phyloP scores from a whole-genome alignment of 352 stramenopile species.

The Pythium monospermum region DNA sequence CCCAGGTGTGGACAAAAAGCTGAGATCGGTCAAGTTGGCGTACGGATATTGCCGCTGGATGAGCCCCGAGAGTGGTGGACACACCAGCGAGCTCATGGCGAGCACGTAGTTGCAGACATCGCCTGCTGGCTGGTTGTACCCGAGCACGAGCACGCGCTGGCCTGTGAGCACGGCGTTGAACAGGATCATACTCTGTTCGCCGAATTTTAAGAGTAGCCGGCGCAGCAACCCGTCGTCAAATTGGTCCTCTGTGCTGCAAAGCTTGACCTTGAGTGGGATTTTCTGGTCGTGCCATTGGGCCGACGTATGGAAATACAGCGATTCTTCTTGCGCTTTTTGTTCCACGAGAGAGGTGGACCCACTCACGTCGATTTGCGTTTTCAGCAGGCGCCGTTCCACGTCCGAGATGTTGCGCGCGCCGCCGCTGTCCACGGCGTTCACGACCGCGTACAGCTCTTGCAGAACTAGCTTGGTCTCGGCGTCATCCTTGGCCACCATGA shows the following conservation, averaged over 20 bases:
- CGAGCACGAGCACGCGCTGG: slow-evolving; percentile 70
- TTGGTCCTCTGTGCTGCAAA: slow-evolving; percentile 82
- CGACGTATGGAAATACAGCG: slow-evolving; percentile 53
- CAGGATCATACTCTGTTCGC: slow-evolving; percentile 79
- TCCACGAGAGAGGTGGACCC: slow-evolving; percentile 31
- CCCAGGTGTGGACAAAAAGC: slow-evolving; percentile 74
- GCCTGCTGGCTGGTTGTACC: slow-evolving; percentile 76
- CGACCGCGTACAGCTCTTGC: slow-evolving; percentile 51
- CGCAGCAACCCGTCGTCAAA: slow-evolving; percentile 73
- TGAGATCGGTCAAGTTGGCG: slow-evolving; percentile 86
- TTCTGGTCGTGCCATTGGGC: slow-evolving; percentile 54
- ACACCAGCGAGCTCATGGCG: slow-evolving; percentile 78
- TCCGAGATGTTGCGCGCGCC: slow-evolving; percentile 57
- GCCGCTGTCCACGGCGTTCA: slow-evolving; percentile 71
- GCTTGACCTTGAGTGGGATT: slow-evolving; percentile 72
- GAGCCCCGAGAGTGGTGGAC: slow-evolving; percentile 70
- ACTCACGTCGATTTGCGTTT: slow-evolving; percentile 55
- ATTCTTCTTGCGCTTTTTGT: slow-evolving; percentile 33
- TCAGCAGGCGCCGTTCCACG: slow-evolving; percentile 71
- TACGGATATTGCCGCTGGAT: slow-evolving; percentile 84
- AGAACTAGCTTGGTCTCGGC: slow-evolving; percentile 40
- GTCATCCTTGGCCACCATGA: slow-evolving; percentile 43
- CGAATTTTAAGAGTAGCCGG: slow-evolving; percentile 71
- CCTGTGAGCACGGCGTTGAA: slow-evolving; percentile 86
- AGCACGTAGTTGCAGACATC: slow-evolving; percentile 86